Evolutionary conservation across 768 basidiomycete genomes (phyloP).

Genomic region (Udeniomyces megalosporus): DNA sequence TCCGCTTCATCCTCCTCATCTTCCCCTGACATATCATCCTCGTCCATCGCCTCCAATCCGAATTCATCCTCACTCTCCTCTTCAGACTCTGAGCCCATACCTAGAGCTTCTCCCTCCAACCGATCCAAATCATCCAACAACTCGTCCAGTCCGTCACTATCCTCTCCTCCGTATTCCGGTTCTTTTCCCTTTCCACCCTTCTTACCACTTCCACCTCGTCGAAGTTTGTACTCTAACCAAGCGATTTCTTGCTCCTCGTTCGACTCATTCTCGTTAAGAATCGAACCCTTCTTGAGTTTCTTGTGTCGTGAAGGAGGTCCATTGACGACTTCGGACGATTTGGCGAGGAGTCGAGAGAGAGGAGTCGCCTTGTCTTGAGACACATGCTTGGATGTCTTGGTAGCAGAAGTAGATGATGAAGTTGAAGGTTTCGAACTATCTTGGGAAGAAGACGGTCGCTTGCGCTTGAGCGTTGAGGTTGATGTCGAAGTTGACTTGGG

Average conservation of each 20-base stretch:
- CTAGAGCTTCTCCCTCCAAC: background rate
- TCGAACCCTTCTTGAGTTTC: background rate
- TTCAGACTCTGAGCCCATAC: background rate
- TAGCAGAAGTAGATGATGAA: background rate
- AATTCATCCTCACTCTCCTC: background rate
- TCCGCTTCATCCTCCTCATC: background rate
- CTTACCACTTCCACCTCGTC: background rate
- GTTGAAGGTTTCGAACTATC: background rate
- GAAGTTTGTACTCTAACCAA: conserved; percentile 14
- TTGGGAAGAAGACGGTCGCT: background rate
- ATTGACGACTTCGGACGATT: background rate
- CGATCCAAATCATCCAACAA: conserved; percentile 15
- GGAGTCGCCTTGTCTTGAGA: conserved; percentile 8
- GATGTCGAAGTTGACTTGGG: background rate
- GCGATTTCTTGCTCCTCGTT: conserved; percentile 13
- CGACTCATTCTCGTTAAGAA: background rate
- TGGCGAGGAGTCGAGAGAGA: conserved; percentile 9
- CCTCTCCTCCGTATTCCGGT: conserved; percentile 3
- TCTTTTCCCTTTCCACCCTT: background rate
- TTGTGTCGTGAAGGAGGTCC: background rate
- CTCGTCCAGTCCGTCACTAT: conserved; percentile 14
- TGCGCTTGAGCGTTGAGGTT: background rate
- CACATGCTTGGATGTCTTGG: background rate
- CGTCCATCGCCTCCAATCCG: background rate
- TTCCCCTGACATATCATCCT: too few relatives aligned